Evolutionary conservation across 164 flowering plant genomes (phyloP).

Genomic region (Stephania yunnanensis): DNA sequence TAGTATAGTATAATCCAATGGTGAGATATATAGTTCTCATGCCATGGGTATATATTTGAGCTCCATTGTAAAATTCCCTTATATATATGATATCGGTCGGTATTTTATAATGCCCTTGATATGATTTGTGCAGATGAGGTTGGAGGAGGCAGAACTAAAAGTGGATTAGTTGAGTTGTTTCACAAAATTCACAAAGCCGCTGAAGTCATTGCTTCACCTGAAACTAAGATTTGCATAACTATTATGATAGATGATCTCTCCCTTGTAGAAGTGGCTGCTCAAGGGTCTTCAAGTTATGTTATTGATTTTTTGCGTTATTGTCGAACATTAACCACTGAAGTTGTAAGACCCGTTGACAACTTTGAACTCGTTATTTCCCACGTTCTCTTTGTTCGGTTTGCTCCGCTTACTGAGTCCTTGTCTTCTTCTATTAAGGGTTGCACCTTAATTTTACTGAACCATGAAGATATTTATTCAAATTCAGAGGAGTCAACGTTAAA

Average conservation of each 20-base stretch:
- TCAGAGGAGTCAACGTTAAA: constrained; percentile 32
- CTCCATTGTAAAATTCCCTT: too few species aligned
- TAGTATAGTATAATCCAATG: too few species aligned
- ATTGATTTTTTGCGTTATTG: constrained; percentile 85
- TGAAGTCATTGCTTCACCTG: constrained; percentile 25
- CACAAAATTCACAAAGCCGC: constrained; percentile 50
- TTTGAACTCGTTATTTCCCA: background rate
- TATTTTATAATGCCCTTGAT: background rate
- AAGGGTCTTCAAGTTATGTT: constrained; percentile 50
- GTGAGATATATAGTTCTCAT: too few species aligned
- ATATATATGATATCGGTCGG: background rate
- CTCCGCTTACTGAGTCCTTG: background rate
- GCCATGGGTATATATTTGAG: too few species aligned
- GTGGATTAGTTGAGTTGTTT: constrained; percentile 48
- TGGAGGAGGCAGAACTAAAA: constrained; percentile 24
- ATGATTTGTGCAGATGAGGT: constrained; percentile 30
- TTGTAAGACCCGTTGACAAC: constrained; percentile 35
- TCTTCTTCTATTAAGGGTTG: constrained; percentile 47
- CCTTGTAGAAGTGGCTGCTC: constrained; percentile 75
- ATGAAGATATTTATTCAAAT: constrained; percentile 62
- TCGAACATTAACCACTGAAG: constrained; percentile 64
- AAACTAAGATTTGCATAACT: constrained; percentile 30
- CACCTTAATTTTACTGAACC: constrained; percentile 57
- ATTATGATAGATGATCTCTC: constrained; percentile 81
- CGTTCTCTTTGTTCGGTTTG: background rate